A percentile compares a stretch with the other conserved stretches of the same genome.
phyloP scores from a whole-genome alignment of 2,329 filamentous ascomycete species.

The Teratosphaeria viscida region DNA sequence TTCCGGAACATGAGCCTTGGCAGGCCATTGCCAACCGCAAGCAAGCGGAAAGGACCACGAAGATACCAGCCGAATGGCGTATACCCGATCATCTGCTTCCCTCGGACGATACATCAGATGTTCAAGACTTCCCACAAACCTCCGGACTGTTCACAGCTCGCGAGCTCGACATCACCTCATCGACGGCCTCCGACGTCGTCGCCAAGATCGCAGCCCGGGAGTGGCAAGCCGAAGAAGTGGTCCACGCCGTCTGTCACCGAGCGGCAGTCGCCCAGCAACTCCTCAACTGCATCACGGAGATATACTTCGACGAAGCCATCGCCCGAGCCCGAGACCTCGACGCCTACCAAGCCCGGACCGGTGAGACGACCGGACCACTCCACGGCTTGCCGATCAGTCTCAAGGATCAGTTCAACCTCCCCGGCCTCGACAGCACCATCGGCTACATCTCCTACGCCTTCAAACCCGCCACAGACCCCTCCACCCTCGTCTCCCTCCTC shows the following conservation, averaged over 20 bases:
- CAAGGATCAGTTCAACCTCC: slow-evolving; percentile 7
- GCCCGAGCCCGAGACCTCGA: slow-evolving; percentile 5
- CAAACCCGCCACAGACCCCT: slow-evolving; percentile 4
- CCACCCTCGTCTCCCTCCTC: slow-evolving; percentile 6
- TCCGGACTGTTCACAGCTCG: neutral
- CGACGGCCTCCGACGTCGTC: neutral
- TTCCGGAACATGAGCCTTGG: neutral
- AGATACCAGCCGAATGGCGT: neutral
- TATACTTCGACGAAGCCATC: slow-evolving; percentile 2
- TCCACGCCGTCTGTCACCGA: neutral
- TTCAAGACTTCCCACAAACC: neutral
- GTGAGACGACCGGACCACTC: slow-evolving; percentile 4
- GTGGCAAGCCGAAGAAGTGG: neutral
- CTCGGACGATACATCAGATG: neutral
- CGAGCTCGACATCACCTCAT: neutral
- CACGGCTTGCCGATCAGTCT: slow-evolving; percentile 11
- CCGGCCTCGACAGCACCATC: slow-evolving; percentile 8
- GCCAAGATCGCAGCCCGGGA: neutral
- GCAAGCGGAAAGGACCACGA: neutral
- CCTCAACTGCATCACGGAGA: slow-evolving; percentile 5
- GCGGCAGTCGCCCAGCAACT: neutral
- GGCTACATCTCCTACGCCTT: slow-evolving; percentile 9
- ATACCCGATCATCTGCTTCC: neutral
- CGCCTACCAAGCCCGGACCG: slow-evolving; percentile 3
- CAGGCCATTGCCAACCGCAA: neutral